These are phyloP conservation scores for Ascomycota sp. DNA, from an alignment of 2,329 filamentous ascomycete genomes.

Conservation along the genomic window DNA sequence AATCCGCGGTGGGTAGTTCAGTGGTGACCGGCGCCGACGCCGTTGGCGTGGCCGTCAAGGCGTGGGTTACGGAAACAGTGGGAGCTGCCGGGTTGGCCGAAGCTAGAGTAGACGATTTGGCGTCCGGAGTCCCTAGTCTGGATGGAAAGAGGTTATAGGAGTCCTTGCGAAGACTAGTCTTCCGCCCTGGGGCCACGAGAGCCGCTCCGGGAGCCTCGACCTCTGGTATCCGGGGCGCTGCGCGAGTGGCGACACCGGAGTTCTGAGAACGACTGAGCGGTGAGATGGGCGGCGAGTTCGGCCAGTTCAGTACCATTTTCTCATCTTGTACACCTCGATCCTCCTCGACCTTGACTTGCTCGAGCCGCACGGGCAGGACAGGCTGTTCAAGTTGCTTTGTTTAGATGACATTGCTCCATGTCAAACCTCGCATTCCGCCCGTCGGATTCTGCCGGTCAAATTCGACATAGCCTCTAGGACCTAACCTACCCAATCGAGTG, in stretches of 20 bases:
- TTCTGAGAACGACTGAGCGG: neutral
- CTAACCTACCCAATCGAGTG: slow-evolving; percentile 33
- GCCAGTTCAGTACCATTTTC: neutral
- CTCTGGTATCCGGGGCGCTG: neutral
- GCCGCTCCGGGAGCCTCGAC: neutral
- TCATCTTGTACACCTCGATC: neutral
- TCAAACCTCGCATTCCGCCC: slow-evolving; percentile 1
- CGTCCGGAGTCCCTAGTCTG: slow-evolving; percentile 1
- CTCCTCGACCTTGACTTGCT: neutral
- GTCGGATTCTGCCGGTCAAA: slow-evolving; percentile 19
- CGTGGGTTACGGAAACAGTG: neutral
- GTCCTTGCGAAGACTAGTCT: neutral
- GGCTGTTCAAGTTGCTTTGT: slow-evolving; percentile 6
- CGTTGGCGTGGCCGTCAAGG: neutral
- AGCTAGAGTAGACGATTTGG: slow-evolving; percentile 12
- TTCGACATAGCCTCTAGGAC: slow-evolving; percentile 18
- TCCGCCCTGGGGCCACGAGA: neutral
- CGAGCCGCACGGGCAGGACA: slow-evolving; percentile 2
- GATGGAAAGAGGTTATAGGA: slow-evolving; percentile 4
- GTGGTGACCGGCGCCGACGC: neutral
- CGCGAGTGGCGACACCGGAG: neutral
- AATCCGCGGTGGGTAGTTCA: slow-evolving; percentile 3
- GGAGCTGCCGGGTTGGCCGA: slow-evolving; percentile 14
- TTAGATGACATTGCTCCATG: slow-evolving; percentile 3
- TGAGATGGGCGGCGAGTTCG: neutral